Base-by-base conservation (phyloP, 2,329 filamentous ascomycete genomes). In the Trematosphaeria pertusa region DNA sequence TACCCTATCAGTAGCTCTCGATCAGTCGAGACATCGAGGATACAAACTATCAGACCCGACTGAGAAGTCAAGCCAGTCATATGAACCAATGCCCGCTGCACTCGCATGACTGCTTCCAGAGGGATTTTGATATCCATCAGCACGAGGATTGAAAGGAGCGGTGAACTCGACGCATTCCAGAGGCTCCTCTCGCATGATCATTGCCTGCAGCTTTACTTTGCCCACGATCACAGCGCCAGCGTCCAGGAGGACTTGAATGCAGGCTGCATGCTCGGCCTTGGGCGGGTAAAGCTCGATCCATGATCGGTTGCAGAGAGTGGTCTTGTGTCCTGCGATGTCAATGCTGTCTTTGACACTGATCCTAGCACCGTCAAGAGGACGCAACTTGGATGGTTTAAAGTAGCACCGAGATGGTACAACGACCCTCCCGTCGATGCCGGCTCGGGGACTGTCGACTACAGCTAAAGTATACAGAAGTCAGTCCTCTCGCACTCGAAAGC, bases 141-240 rank as follows among this genome's bases (percentile, higher is more conserved):
- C 61, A 5, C 59, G 51, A 3, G 61, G 61, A 40, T 64, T 64
- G 48, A 58, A 62, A 11, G 61, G 58, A 2, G 43, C 44, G 4
- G 37, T 28, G 15, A 21, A 41, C 8, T 47, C 44, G 14, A 47
- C 44, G 12, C 20, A 35, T 18, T 47, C 44, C 18, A 37, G 7
- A 7, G 44, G 19, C 17, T 47, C 44, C 19, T 47, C 44, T 22
- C 50, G 49, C 10, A 46, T 60, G 8, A 72, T 73, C 36, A 81
- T 74, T 50, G 78, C 76, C 0, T 73, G 67, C 3, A 73, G 73
- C 51, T 77, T 80, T 9, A 76, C 78, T 64, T 80, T 81, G 1
- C 80, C 79, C 0, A 82, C 67, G 5, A 81, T 61, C 5, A 80
- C 62, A 24, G 40, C 44, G 9, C 49, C 52, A 7, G 30, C 32